phyloP scores from a whole-genome alignment of 192 early-diverging fungal species.

The Backusella australiensis region DNA sequence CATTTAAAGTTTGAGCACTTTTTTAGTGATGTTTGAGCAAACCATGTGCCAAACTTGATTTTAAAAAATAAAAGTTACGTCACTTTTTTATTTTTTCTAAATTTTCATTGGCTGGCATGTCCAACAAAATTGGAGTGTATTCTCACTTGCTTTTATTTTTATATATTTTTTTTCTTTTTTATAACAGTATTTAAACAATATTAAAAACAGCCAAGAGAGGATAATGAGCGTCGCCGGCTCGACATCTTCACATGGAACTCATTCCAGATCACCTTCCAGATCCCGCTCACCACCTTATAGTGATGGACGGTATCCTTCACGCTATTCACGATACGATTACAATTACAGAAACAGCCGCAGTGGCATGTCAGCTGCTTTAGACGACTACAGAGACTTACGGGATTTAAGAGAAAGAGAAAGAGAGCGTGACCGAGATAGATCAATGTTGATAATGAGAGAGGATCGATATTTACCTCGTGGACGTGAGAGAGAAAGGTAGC shows the following conservation, averaged over 20 bases:
- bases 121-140: neutral
- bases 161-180: neutral
- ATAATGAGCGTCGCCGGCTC: constrained; percentile 37
- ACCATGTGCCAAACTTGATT: neutral
- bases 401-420: constrained; percentile 31
- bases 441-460: constrained; percentile 26
- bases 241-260: constrained; percentile 35
- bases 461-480: constrained; percentile 24
- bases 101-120: neutral
- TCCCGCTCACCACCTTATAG: constrained; percentile 36
- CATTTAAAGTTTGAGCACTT: neutral
- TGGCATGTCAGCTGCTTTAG: constrained; percentile 27
- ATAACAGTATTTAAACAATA: neutral
- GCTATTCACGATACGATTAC: constrained; percentile 36
- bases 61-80: neutral
- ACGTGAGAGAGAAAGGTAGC: constrained; percentile 33
- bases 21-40: neutral
- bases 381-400: constrained; percentile 35
- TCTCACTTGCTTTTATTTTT: neutral
- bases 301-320: constrained; percentile 32
- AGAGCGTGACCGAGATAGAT: constrained; percentile 25
- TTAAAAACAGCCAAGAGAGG: neutral
- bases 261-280: constrained; percentile 32
- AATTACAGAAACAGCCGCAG: constrained; percentile 23
- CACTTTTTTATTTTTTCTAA: neutral